A percentile compares a stretch with the other conserved stretches of the same genome.
These are phyloP conservation scores for Colletotrichum tabaci DNA, from an alignment of 2,329 filamentous ascomycete genomes.

Conservation along the genomic window DNA sequence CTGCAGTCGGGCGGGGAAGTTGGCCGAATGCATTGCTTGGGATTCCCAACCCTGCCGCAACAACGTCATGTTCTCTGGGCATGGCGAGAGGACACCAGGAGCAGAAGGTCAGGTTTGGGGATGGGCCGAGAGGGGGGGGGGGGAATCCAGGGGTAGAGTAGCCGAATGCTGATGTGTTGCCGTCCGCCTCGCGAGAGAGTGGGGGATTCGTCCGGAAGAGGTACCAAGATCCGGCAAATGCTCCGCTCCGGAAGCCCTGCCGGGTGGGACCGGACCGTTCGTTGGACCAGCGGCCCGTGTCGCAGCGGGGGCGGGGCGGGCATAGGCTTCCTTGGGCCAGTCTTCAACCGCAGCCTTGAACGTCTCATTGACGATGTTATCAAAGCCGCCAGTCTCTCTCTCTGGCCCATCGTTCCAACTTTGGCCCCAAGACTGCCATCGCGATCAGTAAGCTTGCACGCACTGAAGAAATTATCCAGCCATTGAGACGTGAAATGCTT, in stretches of 20 bases:
- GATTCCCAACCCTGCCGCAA: background rate
- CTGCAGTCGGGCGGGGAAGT: conserved; percentile 4
- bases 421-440: conserved; percentile 46
- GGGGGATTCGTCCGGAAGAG: conserved; percentile 8
- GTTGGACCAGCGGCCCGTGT: conserved; percentile 12
- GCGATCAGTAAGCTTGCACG: conserved; percentile 42
- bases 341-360: conserved; percentile 55
- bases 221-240: conserved; percentile 4
- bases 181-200: background rate
- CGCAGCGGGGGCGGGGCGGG: background rate
- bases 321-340: conserved; percentile 46
- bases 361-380: conserved; percentile 48
- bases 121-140: too few relatives aligned
- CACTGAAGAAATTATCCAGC: conserved; percentile 44
- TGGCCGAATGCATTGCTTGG: background rate
- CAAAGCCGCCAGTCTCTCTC: conserved; percentile 54
- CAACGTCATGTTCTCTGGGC: background rate
- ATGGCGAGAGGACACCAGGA: background rate
- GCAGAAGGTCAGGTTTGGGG: background rate
- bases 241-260: conserved; percentile 20
- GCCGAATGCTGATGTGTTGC: background rate
- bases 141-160: background rate
- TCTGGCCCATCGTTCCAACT: conserved; percentile 48
- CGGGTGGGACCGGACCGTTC: conserved; percentile 13
- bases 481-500: conserved; percentile 40